Percentiles rank a stretch among this genome's conserved stretches.
These are phyloP conservation scores for Trichophyton benhamiae DNA, from an alignment of 2,329 filamentous ascomycete species.

Conservation along the genomic window DNA sequence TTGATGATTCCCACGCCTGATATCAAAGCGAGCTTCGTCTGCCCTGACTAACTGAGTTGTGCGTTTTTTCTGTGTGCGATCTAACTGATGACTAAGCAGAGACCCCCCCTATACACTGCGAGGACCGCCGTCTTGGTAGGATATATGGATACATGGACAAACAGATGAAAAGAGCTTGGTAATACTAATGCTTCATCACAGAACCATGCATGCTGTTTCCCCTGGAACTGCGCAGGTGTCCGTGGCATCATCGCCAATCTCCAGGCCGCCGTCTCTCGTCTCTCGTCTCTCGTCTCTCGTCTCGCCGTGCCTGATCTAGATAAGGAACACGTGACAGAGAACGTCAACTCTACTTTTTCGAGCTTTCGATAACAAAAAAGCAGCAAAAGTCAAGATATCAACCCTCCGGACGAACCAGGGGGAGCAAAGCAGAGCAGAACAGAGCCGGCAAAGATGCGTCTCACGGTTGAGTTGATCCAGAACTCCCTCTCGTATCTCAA, in stretches of 20 bases:
- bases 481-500: constrained; percentile 96
- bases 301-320: background rate
- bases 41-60: background rate
- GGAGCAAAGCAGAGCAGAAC: background rate
- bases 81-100: background rate
- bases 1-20: background rate
- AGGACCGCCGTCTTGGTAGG: too few species aligned
- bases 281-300: too few species aligned
- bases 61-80: background rate
- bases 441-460: constrained; percentile 52
- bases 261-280: too few species aligned
- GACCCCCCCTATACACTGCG: too few species aligned
- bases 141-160: too few species aligned
- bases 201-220: too few species aligned
- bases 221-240: too few species aligned
- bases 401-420: background rate
- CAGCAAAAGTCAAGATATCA: background rate
- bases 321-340: background rate
- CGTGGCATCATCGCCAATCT: too few species aligned
- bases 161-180: too few species aligned
- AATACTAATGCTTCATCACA: too few species aligned
- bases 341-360: background rate
- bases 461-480: constrained; percentile 89
- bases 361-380: background rate
- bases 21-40: background rate